phyloP scores from a whole-genome alignment of 768 basidiomycete species.

The Tephrocybe sp. region DNA sequence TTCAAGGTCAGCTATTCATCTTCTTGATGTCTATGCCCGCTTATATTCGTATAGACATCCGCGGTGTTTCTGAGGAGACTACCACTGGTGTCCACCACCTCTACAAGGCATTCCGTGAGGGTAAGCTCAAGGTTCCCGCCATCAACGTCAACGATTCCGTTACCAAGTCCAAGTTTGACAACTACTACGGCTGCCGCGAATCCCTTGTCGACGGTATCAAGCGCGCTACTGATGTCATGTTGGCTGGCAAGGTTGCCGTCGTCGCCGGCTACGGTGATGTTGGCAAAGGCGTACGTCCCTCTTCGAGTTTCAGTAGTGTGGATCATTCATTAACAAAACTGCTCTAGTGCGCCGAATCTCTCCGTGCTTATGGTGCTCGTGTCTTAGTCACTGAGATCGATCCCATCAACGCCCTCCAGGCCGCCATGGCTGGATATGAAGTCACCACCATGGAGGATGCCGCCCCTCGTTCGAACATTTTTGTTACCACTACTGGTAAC shows the following conservation, averaged over 20 bases:
- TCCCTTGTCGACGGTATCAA: slow-evolving; percentile 99
- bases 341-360: slow-evolving; percentile 91
- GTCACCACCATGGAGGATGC: slow-evolving; percentile 99
- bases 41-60: slow-evolving; percentile 56
- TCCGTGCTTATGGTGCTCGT: slow-evolving; percentile 95
- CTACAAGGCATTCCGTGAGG: slow-evolving; percentile 96
- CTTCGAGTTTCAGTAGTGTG: neutral
- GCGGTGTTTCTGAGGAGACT: slow-evolving; percentile 97
- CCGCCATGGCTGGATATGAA: slow-evolving; percentile 99
- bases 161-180: slow-evolving; percentile 99
- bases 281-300: slow-evolving; percentile 87
- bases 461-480: slow-evolving; percentile 83
- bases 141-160: slow-evolving; percentile 99
- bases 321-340: neutral
- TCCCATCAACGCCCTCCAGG: slow-evolving; percentile 99
- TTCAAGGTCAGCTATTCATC: slow-evolving; percentile 46
- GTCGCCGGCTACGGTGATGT: slow-evolving; percentile 99
- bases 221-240: slow-evolving; percentile 99
- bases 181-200: slow-evolving; percentile 99
- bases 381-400: slow-evolving; percentile 98
- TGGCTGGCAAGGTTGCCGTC: slow-evolving; percentile 98
- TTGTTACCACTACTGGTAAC: slow-evolving; percentile 98
- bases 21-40: neutral
- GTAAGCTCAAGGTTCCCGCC: slow-evolving; percentile 93
- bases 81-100: slow-evolving; percentile 99